Evolutionary conservation across 495 filamentous ascomycete genomes (phyloP).

Genomic region (Neurospora tetraspora): DNA sequence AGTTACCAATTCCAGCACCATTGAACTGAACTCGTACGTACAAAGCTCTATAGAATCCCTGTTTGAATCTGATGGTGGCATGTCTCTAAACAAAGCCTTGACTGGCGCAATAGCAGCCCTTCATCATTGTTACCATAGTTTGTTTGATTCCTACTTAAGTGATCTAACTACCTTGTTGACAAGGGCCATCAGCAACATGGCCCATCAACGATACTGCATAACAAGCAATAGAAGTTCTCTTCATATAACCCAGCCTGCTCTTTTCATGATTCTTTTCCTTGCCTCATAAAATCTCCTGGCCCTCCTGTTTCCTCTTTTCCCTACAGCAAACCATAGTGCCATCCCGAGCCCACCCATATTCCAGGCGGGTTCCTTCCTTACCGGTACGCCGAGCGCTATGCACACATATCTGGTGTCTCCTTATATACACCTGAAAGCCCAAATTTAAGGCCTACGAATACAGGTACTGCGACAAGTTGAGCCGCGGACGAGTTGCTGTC

Average conservation of each 20-base stretch:
- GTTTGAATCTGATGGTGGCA: not conserved
- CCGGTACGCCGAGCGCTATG: constrained; percentile 17
- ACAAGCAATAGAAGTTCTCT: not conserved
- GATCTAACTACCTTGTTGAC: not conserved
- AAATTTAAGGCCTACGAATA: constrained; percentile 28
- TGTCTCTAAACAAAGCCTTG: not conserved
- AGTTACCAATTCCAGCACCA: not conserved
- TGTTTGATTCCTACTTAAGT: not conserved
- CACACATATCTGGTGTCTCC: constrained; percentile 1
- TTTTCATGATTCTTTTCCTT: not conserved
- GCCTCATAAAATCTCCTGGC: not conserved
- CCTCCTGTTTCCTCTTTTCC: not conserved
- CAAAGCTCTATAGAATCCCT: not conserved
- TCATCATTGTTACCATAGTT: not conserved
- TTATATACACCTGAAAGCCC: not conserved
- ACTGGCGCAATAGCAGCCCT: not conserved
- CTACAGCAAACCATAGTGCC: not conserved
- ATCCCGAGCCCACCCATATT: not conserved
- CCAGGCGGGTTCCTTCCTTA: not conserved
- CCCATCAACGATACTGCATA: not conserved
- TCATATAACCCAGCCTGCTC: not conserved
- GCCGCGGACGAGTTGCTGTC: constrained; percentile 10
- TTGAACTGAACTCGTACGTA: not conserved
- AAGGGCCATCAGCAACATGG: not conserved
- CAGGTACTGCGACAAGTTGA: constrained; percentile 46